Conservation (phyloP, 345 rosid genomes). For the Arabis alpina region DNA sequence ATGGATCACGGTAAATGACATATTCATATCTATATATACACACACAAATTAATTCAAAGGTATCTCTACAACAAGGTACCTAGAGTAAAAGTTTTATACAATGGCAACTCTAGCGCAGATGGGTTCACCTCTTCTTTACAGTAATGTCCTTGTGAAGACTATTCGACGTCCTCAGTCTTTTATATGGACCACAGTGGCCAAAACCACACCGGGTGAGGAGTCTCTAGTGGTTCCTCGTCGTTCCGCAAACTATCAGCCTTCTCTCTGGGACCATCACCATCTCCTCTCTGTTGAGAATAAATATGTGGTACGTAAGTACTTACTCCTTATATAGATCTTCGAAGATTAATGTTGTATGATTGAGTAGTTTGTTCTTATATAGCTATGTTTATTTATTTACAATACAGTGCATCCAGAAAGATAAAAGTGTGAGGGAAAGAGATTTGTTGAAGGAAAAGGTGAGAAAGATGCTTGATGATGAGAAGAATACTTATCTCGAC, state of each 20-base stretch:
- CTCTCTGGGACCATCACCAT: constrained; percentile 34
- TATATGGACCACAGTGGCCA: neutral
- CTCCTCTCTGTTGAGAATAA: constrained; percentile 22
- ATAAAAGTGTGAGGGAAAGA: constrained; percentile 8
- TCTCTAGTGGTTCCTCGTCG: constrained; percentile 17
- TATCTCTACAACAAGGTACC: neutral
- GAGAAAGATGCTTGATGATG: constrained; percentile 27
- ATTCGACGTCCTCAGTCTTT: constrained; percentile 7
- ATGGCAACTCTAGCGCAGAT: constrained; percentile 23
- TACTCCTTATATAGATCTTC: neutral
- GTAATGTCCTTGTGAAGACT: constrained; percentile 11
- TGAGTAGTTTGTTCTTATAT: neutral
- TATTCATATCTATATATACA: neutral
- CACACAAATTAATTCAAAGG: neutral
- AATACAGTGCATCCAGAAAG: constrained; percentile 13
- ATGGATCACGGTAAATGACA: neutral
- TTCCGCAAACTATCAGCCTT: constrained; percentile 35
- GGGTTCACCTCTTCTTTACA: neutral
- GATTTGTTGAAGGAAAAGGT: constrained; percentile 31
- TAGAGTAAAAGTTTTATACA: neutral
- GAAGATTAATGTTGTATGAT: too few relatives aligned
- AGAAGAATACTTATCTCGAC: constrained; percentile 11
- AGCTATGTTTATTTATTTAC: neutral
- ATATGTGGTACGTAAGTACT: constrained; percentile 12
- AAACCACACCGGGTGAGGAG: neutral